Evolutionary conservation across 345 rosid species (phyloP).

Genomic region (Geranium rotundifolium): DNA sequence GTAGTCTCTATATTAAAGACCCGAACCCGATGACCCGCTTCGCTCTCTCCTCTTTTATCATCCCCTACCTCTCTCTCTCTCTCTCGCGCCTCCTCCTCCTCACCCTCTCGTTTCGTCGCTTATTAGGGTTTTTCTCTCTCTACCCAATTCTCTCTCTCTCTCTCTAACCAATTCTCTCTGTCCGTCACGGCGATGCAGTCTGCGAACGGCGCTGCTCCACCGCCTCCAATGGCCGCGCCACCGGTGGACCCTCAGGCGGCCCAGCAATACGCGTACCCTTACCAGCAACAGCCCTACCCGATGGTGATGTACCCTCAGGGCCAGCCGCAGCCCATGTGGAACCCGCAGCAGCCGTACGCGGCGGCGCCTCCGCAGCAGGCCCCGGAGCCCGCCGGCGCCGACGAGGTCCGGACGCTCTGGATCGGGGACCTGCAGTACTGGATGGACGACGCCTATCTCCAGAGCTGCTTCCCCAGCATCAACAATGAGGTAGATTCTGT

Average conservation of each 20-base stretch:
- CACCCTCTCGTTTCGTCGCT: conserved; percentile 1
- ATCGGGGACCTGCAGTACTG: conserved; percentile 92
- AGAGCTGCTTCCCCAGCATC: conserved; percentile 44
- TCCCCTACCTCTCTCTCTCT: conserved; percentile 5
- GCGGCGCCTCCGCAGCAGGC: conserved; percentile 18
- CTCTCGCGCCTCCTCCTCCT: conserved; percentile 6
- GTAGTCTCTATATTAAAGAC: no score
- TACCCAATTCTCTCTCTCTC: not conserved
- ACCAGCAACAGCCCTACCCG: conserved; percentile 14
- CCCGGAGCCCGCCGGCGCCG: conserved; percentile 29
- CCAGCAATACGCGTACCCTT: conserved; percentile 34
- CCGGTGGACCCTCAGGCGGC: conserved; percentile 7
- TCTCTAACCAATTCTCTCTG: no score
- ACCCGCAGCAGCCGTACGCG: conserved; percentile 20
- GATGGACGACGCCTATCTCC: conserved; percentile 78
- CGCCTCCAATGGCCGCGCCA: conserved; percentile 19
- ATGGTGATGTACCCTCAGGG: conserved; percentile 13
- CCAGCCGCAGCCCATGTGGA: conserved; percentile 15
- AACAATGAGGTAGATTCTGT: conserved; percentile 35
- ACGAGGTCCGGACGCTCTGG: conserved; percentile 91
- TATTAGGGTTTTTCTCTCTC: conserved; percentile 4
- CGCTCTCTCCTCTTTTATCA: not conserved
- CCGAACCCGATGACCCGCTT: not conserved
- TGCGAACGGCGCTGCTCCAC: conserved; percentile 40
- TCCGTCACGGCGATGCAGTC: conserved; percentile 72